A percentile compares a stretch with the other conserved stretches of the same genome.
Evolutionary conservation across 495 filamentous ascomycete genomes (phyloP).

Genomic region (Lichenothelia convexa): DNA sequence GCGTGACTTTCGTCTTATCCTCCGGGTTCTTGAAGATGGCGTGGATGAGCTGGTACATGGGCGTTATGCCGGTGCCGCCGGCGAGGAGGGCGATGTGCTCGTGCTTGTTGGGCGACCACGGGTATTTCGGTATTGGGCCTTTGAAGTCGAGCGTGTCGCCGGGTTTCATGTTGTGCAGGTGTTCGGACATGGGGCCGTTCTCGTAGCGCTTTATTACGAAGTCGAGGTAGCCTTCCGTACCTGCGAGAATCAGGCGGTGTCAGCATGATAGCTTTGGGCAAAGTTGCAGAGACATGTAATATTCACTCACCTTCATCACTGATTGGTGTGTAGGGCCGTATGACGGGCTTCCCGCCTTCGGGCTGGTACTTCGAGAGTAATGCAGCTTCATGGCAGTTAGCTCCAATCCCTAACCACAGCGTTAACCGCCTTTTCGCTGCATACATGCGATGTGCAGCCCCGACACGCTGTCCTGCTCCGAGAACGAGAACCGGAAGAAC

Average conservation of each 20-base stretch:
- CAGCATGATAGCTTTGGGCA: background rate
- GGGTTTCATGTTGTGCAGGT: slow-evolving; percentile 65
- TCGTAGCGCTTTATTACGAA: slow-evolving; percentile 84
- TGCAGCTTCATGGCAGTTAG: slow-evolving; percentile 32
- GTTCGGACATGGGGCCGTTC: slow-evolving; percentile 73
- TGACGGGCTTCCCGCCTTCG: slow-evolving; percentile 59
- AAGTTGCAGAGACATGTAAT: background rate
- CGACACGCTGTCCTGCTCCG: slow-evolving; percentile 65
- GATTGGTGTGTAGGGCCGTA: slow-evolving; percentile 83
- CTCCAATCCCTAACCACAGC: no score
- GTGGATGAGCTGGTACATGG: slow-evolving; percentile 73
- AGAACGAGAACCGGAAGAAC: slow-evolving; percentile 62
- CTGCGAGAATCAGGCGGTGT: slow-evolving; percentile 17
- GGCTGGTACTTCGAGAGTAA: slow-evolving; percentile 74
- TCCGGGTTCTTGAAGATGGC: slow-evolving; percentile 89
- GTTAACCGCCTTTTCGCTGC: slow-evolving; percentile 8
- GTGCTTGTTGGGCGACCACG: slow-evolving; percentile 86
- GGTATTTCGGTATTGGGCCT: slow-evolving; percentile 87
- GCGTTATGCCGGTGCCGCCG: slow-evolving; percentile 90
- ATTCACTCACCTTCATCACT: slow-evolving; percentile 58
- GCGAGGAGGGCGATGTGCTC: slow-evolving; percentile 80
- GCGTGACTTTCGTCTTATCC: slow-evolving; percentile 89
- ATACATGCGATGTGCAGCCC: slow-evolving; percentile 61
- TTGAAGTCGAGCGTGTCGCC: slow-evolving; percentile 76
- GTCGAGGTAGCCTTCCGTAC: slow-evolving; percentile 61